These are phyloP conservation scores for Pseudomassariella vexata DNA, from an alignment of 2,329 filamentous ascomycete species.

Conservation along the genomic window DNA sequence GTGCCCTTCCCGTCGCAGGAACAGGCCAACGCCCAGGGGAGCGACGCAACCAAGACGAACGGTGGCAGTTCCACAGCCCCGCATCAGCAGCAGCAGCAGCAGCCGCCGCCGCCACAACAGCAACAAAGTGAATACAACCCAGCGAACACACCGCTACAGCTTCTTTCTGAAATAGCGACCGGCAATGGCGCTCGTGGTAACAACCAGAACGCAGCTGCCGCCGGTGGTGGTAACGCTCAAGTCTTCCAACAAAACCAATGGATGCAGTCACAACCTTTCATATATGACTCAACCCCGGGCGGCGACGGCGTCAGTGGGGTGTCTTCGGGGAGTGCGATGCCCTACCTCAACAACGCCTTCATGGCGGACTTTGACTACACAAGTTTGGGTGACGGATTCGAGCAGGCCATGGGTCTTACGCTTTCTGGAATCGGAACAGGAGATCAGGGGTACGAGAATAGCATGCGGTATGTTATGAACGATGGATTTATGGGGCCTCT, in stretches of 20 bases:
- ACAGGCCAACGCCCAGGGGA: conserved; percentile 8
- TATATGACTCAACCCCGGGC: neutral
- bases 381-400: conserved; percentile 32
- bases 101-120: conserved; percentile 6
- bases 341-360: conserved; percentile 23
- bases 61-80: conserved; percentile 1
- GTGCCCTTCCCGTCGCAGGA: conserved; percentile 1
- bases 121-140: conserved; percentile 21
- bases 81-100: conserved; percentile 13
- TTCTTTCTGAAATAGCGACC: conserved; percentile 52
- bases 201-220: conserved; percentile 10
- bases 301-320: neutral
- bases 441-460: too few relatives aligned
- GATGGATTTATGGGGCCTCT: too few relatives aligned
- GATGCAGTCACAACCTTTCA: conserved; percentile 8
- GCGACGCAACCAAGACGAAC: neutral
- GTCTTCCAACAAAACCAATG: conserved; percentile 15
- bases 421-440: conserved; percentile 28
- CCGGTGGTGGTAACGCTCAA: conserved; percentile 16
- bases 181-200: conserved; percentile 27
- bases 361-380: conserved; percentile 27
- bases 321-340: too few relatives aligned
- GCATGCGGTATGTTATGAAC: too few relatives aligned
- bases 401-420: conserved; percentile 38
- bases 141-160: conserved; percentile 47